Conservation (phyloP, 1,284 basidiomycete species). For the Kwoniella shivajii region DNA sequence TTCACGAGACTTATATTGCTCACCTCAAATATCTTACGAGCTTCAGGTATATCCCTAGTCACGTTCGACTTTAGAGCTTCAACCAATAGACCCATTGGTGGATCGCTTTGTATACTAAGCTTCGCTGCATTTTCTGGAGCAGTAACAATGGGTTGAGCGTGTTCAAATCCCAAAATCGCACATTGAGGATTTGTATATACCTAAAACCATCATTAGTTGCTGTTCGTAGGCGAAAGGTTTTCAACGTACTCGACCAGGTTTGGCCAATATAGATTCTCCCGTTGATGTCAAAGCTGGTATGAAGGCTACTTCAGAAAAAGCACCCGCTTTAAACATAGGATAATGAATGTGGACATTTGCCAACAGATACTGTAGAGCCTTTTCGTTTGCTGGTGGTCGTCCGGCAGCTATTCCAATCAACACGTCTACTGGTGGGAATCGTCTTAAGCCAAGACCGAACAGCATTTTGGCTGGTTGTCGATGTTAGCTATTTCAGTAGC, state of each 20-base stretch:
- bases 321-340: slow-evolving; percentile 62
- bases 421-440: slow-evolving; percentile 69
- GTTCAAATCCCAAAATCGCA: slow-evolving; percentile 72
- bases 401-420: slow-evolving; percentile 70
- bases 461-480: slow-evolving; percentile 72
- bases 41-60: slow-evolving; percentile 63
- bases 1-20: slow-evolving; percentile 4
- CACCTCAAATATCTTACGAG: slow-evolving; percentile 69
- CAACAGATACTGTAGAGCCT: slow-evolving; percentile 76
- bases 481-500: not conserved
- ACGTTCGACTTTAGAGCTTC: slow-evolving; percentile 65
- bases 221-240: not conserved
- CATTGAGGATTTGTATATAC: slow-evolving; percentile 74
- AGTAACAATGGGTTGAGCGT: slow-evolving; percentile 60
- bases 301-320: slow-evolving; percentile 67
- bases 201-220: slow-evolving; percentile 50
- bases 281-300: slow-evolving; percentile 70
- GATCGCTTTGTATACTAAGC: slow-evolving; percentile 74
- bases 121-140: slow-evolving; percentile 68
- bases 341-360: slow-evolving; percentile 70
- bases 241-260: slow-evolving; percentile 65
- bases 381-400: slow-evolving; percentile 42
- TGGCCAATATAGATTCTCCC: slow-evolving; percentile 62
- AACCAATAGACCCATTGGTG: slow-evolving; percentile 68
- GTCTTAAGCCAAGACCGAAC: slow-evolving; percentile 73